phyloP scores from a whole-genome alignment of 2,329 filamentous ascomycete genomes.

The Exophiala lecanii-corni region DNA sequence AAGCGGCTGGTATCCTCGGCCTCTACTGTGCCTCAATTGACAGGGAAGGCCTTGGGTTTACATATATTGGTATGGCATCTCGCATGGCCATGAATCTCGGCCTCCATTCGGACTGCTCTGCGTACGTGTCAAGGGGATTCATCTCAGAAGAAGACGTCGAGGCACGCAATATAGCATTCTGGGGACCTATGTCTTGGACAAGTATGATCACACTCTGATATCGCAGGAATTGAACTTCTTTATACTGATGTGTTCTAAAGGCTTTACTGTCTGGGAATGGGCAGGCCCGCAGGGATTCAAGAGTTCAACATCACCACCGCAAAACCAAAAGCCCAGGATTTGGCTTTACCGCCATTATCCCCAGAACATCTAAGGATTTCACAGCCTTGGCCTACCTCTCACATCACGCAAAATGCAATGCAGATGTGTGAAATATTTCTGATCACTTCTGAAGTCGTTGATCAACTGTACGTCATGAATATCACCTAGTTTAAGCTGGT shows the following conservation, averaged over 20 bases:
- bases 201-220: conserved; percentile 4
- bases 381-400: conserved; percentile 4
- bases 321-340: conserved; percentile 5
- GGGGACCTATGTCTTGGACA: conserved; percentile 12
- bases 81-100: conserved; percentile 9
- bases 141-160: conserved; percentile 7
- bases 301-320: conserved; percentile 5
- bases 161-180: conserved; percentile 4
- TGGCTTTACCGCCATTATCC: not conserved
- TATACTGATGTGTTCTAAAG: not conserved
- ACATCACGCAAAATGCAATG: conserved; percentile 4
- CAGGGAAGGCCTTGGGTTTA: conserved; percentile 3
- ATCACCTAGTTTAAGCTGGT: no score
- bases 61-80: conserved; percentile 8
- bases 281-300: conserved; percentile 2
- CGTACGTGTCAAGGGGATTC: not conserved
- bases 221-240: no score
- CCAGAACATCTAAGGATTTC: conserved; percentile 2
- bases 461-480: conserved; percentile 2
- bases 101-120: conserved; percentile 2
- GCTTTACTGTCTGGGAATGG: conserved; percentile 4
- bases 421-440: conserved; percentile 6
- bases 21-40: not conserved
- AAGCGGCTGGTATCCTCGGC: not conserved
- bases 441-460: conserved; percentile 3